Evolutionary conservation across 2,329 filamentous ascomycete genomes (phyloP), one percentile per base, ranked within the genome.

Genomic region (Fusarium dimerum): DNA sequence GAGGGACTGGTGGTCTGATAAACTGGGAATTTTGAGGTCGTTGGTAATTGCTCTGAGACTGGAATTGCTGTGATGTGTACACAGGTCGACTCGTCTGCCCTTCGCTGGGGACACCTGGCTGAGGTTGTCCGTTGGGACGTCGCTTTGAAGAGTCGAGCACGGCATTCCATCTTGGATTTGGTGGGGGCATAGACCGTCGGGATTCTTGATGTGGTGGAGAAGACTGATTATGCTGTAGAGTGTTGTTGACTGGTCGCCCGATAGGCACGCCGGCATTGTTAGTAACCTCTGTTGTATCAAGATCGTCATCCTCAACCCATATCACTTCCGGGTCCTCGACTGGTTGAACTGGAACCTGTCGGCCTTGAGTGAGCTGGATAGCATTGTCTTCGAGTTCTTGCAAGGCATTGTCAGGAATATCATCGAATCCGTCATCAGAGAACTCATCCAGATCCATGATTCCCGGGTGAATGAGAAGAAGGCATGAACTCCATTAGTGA

Each of bases 381-480:
- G 85, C 85, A 64, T 81, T 79, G 62, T 81, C 79, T 65, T 88
- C 85, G 56, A 88, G 80, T 65, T 86, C 83, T 61, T 83, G 76
- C 4, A 88, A 72, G 43, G 76, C 75, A 56, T 79, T 78, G 56
- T 79, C 76, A 57, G 84, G 81, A 40, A 88, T 72, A 40, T 80
- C 76, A 67, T 88, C 83, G 60, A 88, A 76, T 54, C 78, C 83
- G 65, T 86, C 84, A 66, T 87, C 85, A 53, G 78, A 82, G 66
- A 84, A 87, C 55, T 83, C 80, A 72, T 85, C 82, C 72, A 73
- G 51, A 52, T 73, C 71, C 72, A 74, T 74, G 51, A 47, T 58
- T 57, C 50, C 57, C 56, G 63, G 56, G 47, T 43, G 11, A 42
- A 45, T 20, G 36, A 9, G 15, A 42, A 40, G 16, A 36, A 45